phyloP scores from a whole-genome alignment of 148 eudicot genomes.

The Fallopia convolvulus region DNA sequence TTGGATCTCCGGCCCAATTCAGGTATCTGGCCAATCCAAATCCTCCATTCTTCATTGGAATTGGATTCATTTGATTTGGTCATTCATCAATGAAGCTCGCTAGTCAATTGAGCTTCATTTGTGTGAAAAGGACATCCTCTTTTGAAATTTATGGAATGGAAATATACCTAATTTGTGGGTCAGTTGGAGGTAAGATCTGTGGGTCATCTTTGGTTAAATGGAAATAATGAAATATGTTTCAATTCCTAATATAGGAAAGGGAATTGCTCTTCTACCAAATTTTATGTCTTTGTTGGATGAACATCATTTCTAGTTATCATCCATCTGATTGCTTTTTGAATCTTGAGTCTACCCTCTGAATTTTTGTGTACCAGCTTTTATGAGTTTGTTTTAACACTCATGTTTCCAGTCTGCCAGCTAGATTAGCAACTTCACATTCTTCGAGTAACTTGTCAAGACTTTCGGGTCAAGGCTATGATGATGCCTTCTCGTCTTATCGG shows the following conservation, averaged over 20 bases:
- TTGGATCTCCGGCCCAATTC: constrained; percentile 43
- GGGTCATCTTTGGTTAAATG: too few species aligned
- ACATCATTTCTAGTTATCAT: neutral
- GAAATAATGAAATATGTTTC: neutral
- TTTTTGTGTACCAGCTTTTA: neutral
- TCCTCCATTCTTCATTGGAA: neutral
- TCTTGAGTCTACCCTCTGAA: constrained; percentile 2
- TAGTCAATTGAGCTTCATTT: neutral
- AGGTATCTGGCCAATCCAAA: constrained; percentile 36
- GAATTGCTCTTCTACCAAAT: neutral
- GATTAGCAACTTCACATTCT: constrained; percentile 35
- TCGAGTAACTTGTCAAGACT: constrained; percentile 38
- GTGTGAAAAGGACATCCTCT: neutral
- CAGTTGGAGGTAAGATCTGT: neutral
- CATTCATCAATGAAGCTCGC: neutral
- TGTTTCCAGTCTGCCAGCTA: constrained; percentile 58
- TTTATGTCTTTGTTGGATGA: neutral
- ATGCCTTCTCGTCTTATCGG: constrained; percentile 15
- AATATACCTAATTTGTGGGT: neutral
- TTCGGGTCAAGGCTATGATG: constrained; percentile 28
- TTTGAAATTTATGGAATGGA: neutral
- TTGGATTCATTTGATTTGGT: neutral
- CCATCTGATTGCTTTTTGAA: neutral
- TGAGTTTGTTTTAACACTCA: neutral
- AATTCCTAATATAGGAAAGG: neutral